These are phyloP conservation scores for Cystobasidium ongulense DNA, from an alignment of 768 basidiomycete species.

Conservation along the genomic window DNA sequence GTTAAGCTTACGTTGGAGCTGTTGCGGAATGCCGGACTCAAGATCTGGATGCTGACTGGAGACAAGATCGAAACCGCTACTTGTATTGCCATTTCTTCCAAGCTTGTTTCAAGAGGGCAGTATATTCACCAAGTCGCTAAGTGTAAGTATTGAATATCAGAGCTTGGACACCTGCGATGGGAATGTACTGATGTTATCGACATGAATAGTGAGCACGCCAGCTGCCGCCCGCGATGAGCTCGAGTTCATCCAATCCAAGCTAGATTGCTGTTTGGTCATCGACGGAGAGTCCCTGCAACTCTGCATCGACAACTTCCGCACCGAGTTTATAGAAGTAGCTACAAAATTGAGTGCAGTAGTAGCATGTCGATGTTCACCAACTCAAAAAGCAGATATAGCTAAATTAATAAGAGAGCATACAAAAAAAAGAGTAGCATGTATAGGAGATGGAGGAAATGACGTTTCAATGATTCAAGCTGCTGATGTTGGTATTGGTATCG, in stretches of 20 bases:
- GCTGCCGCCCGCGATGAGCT: slow-evolving; percentile 77
- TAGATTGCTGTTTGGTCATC: slow-evolving; percentile 95
- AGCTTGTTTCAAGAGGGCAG: slow-evolving; percentile 88
- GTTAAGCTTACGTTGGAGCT: slow-evolving; percentile 89
- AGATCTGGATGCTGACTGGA: slow-evolving; percentile 99
- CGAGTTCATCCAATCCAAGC: slow-evolving; percentile 85
- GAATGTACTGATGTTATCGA: background rate
- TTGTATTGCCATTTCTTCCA: slow-evolving; percentile 95
- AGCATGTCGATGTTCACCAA: slow-evolving; percentile 95
- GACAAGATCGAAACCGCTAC: slow-evolving; percentile 99
- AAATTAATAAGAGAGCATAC: slow-evolving; percentile 81
- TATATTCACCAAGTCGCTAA: slow-evolving; percentile 96
- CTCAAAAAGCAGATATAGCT: slow-evolving; percentile 97
- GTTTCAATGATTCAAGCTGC: slow-evolving; percentile 99
- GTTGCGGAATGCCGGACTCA: slow-evolving; percentile 87
- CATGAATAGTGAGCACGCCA: slow-evolving; percentile 66
- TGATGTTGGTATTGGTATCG: slow-evolving; percentile 94
- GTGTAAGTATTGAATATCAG: slow-evolving; percentile 49
- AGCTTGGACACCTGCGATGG: slow-evolving; percentile 4
- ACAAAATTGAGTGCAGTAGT: slow-evolving; percentile 94
- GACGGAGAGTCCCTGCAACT: slow-evolving; percentile 95
- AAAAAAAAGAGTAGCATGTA: slow-evolving; percentile 93
- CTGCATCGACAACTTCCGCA: slow-evolving; percentile 78
- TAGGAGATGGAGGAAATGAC: slow-evolving; percentile 98
- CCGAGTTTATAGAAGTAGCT: slow-evolving; percentile 90